phyloP scores from a whole-genome alignment of 108 stramenopile genomes.

The Craspedostauros australis region DNA sequence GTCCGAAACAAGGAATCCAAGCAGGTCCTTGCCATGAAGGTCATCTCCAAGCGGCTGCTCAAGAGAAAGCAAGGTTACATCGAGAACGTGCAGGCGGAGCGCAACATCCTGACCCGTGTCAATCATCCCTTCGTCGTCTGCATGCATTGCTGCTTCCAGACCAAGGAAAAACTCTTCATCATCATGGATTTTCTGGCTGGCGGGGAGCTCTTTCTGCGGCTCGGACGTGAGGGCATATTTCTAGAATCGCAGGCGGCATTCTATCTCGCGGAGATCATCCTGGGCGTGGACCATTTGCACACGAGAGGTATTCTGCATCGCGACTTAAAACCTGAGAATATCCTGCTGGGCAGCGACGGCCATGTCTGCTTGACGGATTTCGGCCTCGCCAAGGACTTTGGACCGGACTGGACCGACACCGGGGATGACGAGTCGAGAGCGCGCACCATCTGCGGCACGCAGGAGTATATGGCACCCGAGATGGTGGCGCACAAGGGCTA shows the following conservation, averaged over 20 bases:
- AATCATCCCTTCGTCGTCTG: constrained; percentile 94
- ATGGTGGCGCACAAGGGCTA: constrained; percentile 93
- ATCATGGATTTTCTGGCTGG: constrained; percentile 96
- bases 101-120: constrained; percentile 89
- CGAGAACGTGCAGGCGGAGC: constrained; percentile 85
- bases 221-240: constrained; percentile 79
- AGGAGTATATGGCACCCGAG: constrained; percentile 92
- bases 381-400: constrained; percentile 92
- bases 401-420: constrained; percentile 16
- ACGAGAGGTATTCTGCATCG: constrained; percentile 87
- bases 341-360: constrained; percentile 84
- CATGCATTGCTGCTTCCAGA: constrained; percentile 97
- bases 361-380: constrained; percentile 95
- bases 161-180: constrained; percentile 89
- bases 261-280: constrained; percentile 94
- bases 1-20: constrained; percentile 72
- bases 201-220: constrained; percentile 90
- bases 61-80: constrained; percentile 71
- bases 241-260: constrained; percentile 82
- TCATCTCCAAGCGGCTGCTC: constrained; percentile 91
- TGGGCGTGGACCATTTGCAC: constrained; percentile 92
- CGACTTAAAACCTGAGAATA: constrained; percentile 94
- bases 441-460: constrained; percentile 80
- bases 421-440: constrained; percentile 55
- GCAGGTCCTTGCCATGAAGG: constrained; percentile 93